These are phyloP conservation scores for Rhizoclosmatium globosum DNA, from an alignment of 192 early-diverging fungal species.

Conservation along the genomic window DNA sequence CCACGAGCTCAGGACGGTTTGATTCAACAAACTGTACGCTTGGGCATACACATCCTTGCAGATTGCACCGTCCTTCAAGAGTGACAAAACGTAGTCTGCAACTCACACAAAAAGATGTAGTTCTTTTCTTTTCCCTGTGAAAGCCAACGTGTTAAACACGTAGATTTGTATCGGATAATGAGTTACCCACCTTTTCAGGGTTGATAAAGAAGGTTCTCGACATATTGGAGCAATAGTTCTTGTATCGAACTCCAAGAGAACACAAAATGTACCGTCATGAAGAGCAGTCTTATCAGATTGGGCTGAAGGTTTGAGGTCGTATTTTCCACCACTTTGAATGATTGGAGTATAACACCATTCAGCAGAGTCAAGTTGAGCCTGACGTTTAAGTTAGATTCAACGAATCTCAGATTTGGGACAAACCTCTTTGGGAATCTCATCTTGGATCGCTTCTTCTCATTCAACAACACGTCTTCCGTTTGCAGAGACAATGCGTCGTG, in stretches of 20 bases:
- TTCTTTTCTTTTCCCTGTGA: constrained; percentile 83
- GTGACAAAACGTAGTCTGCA: constrained; percentile 79
- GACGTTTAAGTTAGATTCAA: neutral
- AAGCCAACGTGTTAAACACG: neutral
- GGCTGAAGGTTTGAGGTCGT: constrained; percentile 85
- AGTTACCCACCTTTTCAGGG: constrained; percentile 72
- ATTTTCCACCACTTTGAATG: constrained; percentile 95
- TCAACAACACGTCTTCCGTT: constrained; percentile 73
- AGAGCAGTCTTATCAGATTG: constrained; percentile 75
- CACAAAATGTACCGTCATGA: constrained; percentile 93
- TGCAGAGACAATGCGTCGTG: constrained; percentile 82
- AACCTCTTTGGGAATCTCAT: constrained; percentile 76
- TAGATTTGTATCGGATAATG: neutral
- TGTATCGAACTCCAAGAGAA: constrained; percentile 93
- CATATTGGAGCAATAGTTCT: constrained; percentile 94
- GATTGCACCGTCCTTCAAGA: constrained; percentile 76
- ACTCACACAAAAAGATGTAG: constrained; percentile 88
- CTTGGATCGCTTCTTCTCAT: constrained; percentile 72
- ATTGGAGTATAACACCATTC: constrained; percentile 96
- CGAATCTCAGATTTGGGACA: neutral
- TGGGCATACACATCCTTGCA: constrained; percentile 82
- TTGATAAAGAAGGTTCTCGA: constrained; percentile 93
- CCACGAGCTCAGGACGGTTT: constrained; percentile 85
- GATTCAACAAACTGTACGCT: constrained; percentile 70
- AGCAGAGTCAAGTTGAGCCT: constrained; percentile 59